Evolutionary conservation across 441 rosid species (phyloP), one percentile per base, ranked within the genome.

Genomic region (Daphne laureola): DNA sequence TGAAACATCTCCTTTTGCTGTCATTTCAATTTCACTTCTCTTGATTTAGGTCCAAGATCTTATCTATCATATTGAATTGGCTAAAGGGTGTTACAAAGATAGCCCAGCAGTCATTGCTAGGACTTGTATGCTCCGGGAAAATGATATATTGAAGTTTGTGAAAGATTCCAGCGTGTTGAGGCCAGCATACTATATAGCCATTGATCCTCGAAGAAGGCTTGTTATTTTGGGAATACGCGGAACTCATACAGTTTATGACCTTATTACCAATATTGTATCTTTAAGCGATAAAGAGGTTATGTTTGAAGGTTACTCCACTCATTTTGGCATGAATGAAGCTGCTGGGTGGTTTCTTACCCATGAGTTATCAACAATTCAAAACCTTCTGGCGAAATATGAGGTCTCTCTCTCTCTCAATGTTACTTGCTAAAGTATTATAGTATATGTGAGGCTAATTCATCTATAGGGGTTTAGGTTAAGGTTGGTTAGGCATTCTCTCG

Each of bases 251-350:
- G 86, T 86, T 4, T 83, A 81, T 46, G 96, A 89, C 62, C 77
- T 86, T 15, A 81, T 86, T 35, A 88, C 96, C 0, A 83, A 83
- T 51, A 82, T 86, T 61, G 84, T 84, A 55, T 76, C 91, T 61
- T 78, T 91, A 14, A 77, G 90, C 51, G 72, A 78, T 58, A 84
- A 73, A 65, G 92, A 82, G 61, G 78, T 88, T 63, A 75, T 86
- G 16, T 81, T 77, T 72, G 96, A 89, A 67, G 90, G 92, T 47
- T 89, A 72, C 63, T 83, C 87, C 18, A 79, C 92, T 40, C 96
- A 89, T 69, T 86, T 86, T 73, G 96, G 95, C 69, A 83, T 83
- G 4, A 78, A 92, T 58, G 96, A 88, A 75, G 86, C 96, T 64
- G 87, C 96, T 42, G 69, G 87, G 23, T 88, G 96, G 96, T 83